Percentiles rank a stretch among this genome's conserved stretches.
phyloP scores from a whole-genome alignment of 768 basidiomycete genomes.

The Clavulina sp. region DNA sequence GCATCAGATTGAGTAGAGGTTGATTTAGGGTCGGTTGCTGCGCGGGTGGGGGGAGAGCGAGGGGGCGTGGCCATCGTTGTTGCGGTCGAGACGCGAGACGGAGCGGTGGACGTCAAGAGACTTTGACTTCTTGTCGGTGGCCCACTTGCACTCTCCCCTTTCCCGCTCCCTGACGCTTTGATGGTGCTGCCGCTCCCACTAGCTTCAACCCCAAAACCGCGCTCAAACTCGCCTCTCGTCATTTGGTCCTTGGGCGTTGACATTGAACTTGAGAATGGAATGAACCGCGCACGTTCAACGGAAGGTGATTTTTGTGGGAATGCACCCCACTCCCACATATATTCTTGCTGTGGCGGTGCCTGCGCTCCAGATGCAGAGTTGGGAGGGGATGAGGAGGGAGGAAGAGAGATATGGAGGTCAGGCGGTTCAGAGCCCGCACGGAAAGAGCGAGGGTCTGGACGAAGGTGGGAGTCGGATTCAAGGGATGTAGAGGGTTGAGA shows the following conservation, averaged over 20 bases:
- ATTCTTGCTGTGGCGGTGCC: conserved; percentile 25
- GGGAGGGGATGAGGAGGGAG: conserved; percentile 3
- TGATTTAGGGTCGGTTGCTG: too few relatives aligned
- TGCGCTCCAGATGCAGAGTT: neutral
- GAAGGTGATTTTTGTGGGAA: conserved; percentile 69
- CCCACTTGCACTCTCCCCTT: too few relatives aligned
- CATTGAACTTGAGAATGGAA: too few relatives aligned
- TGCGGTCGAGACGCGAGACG: neutral
- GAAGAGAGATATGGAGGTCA: conserved; percentile 1
- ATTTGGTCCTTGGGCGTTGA: neutral
- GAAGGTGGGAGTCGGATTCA: neutral
- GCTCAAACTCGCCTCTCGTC: too few relatives aligned
- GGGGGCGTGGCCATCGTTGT: too few relatives aligned
- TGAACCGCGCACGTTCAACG: conserved; percentile 26
- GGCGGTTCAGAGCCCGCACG: conserved; percentile 7
- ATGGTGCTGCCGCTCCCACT: too few relatives aligned
- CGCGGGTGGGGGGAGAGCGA: too few relatives aligned
- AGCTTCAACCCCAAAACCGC: too few relatives aligned
- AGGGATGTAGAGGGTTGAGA: neutral
- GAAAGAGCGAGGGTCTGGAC: neutral
- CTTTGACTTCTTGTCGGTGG: too few relatives aligned
- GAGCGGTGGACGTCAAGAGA: too few relatives aligned
- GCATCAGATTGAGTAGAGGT: too few relatives aligned
- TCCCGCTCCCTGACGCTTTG: too few relatives aligned
- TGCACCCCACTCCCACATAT: conserved; percentile 89